These are phyloP conservation scores for Syzygium aromaticum DNA, from an alignment of 345 rosid species.

Conservation along the genomic window DNA sequence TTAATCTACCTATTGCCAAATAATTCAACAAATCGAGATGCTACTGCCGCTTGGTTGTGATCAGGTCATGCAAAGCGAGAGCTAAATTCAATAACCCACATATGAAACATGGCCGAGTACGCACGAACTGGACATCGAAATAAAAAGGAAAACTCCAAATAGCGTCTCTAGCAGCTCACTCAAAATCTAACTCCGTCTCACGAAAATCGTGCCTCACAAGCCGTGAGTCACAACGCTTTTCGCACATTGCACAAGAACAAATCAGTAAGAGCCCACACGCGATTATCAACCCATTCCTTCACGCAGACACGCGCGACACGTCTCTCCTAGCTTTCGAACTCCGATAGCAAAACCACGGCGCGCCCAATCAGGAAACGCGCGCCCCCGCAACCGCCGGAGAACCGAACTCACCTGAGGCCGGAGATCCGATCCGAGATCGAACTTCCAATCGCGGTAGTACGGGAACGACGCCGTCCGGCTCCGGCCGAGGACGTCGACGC, in stretches of 20 bases:
- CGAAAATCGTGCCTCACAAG: background rate
- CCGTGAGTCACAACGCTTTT: background rate
- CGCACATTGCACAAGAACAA: background rate
- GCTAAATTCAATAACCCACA: background rate
- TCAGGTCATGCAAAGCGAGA: background rate
- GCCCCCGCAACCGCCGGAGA: background rate
- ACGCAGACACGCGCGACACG: background rate
- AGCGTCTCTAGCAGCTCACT: background rate
- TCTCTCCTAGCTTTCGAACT: background rate
- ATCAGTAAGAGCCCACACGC: background rate
- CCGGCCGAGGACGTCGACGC: conserved; percentile 50
- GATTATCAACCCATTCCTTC: background rate
- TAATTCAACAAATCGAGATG: background rate
- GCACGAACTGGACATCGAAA: background rate
- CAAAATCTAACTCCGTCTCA: background rate
- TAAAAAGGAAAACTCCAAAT: background rate
- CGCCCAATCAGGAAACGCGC: background rate
- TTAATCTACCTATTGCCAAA: background rate
- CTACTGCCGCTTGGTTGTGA: background rate
- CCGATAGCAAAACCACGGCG: background rate
- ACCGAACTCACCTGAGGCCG: conserved; percentile 54
- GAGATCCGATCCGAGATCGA: conserved; percentile 55
- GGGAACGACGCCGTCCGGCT: conserved; percentile 53
- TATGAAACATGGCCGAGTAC: background rate
- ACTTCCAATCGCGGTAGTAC: conserved; percentile 58